Conservation (phyloP, 495 filamentous ascomycete species). For the Lophium mytilinum region DNA sequence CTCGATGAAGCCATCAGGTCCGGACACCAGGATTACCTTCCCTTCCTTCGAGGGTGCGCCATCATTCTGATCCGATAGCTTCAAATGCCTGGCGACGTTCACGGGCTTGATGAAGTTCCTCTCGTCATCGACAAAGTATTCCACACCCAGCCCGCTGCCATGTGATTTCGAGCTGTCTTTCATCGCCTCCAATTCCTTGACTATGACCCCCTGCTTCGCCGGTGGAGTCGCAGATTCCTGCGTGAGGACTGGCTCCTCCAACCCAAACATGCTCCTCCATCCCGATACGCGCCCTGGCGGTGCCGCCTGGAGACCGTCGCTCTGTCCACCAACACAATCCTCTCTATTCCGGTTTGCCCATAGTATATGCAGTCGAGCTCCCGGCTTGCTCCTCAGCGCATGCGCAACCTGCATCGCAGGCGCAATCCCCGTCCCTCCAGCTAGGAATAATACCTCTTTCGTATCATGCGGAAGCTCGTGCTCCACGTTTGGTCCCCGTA, state of each 20-base stretch:
- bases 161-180: slow-evolving; percentile 43
- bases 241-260: slow-evolving; percentile 3
- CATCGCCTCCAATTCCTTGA: slow-evolving; percentile 53
- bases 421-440: slow-evolving; percentile 89
- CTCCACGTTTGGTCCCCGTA: slow-evolving; percentile 72
- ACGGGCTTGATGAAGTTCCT: slow-evolving; percentile 50
- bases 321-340: slow-evolving; percentile 47
- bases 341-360: slow-evolving; percentile 58
- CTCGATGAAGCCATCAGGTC: slow-evolving; percentile 81
- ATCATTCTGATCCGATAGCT: slow-evolving; percentile 9
- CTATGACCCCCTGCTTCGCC: slow-evolving; percentile 37
- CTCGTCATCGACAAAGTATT: slow-evolving; percentile 77
- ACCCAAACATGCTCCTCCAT: slow-evolving; percentile 16
- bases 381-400: slow-evolving; percentile 41
- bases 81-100: slow-evolving; percentile 33
- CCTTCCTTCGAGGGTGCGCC: slow-evolving; percentile 11
- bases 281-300: not conserved
- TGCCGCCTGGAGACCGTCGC: slow-evolving; percentile 25
- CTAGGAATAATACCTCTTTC: slow-evolving; percentile 66
- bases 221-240: slow-evolving; percentile 20
- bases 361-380: slow-evolving; percentile 47
- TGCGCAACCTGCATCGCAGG: slow-evolving; percentile 75
- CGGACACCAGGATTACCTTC: slow-evolving; percentile 70
- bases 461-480: slow-evolving; percentile 50
- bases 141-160: slow-evolving; percentile 44